Evolutionary conservation across 352 stramenopile genomes (phyloP), one percentile per base, ranked within the genome.

Genomic region (Phytophthora megakarya): DNA sequence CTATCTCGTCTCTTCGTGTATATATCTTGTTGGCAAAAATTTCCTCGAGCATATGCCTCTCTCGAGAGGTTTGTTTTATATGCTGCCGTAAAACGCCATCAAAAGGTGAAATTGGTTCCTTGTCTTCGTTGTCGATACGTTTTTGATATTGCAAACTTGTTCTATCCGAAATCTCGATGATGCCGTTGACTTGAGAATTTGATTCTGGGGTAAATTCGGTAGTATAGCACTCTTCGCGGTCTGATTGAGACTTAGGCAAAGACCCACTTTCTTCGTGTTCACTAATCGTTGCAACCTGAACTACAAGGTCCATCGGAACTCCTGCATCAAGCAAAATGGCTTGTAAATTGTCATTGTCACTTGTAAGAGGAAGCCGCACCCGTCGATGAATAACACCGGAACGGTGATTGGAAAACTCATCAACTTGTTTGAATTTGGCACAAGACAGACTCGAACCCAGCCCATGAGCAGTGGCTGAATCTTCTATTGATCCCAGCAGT

Each of bases 251-350:
- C 2, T 35, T 35, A 5, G 30, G 13, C 30, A 35, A 15, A 9
- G 5, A 10, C 9, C 9, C 26, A 35, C 13, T 35, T 35, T 35
- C 30, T 35, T 35, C 8, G 8, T 12, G 30, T 35, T 35, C 30
- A 11, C 30, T 15, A 35, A 35, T 35, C 30, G 30, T 52, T 39
- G 55, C 12, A 39, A 81, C 38, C 23, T 67, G 60, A 28, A 25
- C 48, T 33, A 81, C 64, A 32, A 81, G 62, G 26, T 79, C 61
- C 32, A 81, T 64, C 19, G 72, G 39, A 4, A 81, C 53, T 1
- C 71, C 73, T n/a, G 67, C 73, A 21, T 78, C 55, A 3, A 81
- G 46, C 7, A 81, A 60, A 25, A 70, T 64, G 2, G 15, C 16
- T 44, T 80, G 55, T 23, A 81, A 42, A 5, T 78, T 59, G 5